Conservation (phyloP, 768 basidiomycete species). For the Pleurotus djamor region DNA sequence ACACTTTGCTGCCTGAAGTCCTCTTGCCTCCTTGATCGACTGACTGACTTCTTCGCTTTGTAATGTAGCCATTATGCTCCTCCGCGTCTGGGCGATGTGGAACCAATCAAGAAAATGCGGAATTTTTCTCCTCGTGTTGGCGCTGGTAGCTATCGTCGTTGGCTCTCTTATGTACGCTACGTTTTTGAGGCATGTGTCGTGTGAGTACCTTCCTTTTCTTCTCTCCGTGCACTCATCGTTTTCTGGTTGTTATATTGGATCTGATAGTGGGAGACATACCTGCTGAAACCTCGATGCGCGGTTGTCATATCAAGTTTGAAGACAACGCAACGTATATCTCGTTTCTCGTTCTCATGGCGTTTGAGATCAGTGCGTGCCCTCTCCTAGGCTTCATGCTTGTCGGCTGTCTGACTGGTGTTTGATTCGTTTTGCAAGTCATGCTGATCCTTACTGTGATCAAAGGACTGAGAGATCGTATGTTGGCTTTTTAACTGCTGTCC, state of each 20-base stretch:
- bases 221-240: not conserved
- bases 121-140: not conserved
- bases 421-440: not conserved
- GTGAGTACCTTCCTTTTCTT: not conserved
- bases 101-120: not conserved
- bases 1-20: not conserved
- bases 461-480: not conserved
- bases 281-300: not conserved
- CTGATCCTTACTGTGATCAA: not conserved
- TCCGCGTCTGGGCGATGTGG: not conserved
- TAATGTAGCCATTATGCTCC: not conserved
- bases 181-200: not conserved
- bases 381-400: not conserved
- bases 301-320: not conserved
- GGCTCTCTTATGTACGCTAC: not conserved
- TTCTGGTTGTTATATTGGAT: not conserved
- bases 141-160: not conserved
- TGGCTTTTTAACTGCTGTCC: too few relatives aligned
- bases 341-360: not conserved
- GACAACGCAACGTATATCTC: not conserved
- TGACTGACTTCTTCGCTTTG: not conserved
- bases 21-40: conserved; percentile 6
- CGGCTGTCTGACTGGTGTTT: too few relatives aligned
- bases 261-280: not conserved
- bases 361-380: not conserved